A percentile compares a stretch with the other conserved stretches of the same genome.
These are phyloP conservation scores for Fusarium sp. DNA, from an alignment of 2,329 filamentous ascomycete species.

Conservation along the genomic window DNA sequence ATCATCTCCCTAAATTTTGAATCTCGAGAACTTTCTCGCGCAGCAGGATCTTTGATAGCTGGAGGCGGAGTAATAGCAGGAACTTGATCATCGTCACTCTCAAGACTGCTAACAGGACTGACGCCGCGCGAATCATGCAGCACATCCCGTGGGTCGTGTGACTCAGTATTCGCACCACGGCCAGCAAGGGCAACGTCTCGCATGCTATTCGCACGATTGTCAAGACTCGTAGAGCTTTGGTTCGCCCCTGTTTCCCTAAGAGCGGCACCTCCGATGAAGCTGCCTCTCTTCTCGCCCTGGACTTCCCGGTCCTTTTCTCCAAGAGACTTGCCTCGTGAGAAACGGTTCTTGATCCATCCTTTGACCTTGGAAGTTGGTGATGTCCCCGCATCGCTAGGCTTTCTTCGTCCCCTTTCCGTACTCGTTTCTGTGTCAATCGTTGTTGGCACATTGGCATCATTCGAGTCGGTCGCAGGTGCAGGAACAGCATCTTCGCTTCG, in stretches of 20 bases:
- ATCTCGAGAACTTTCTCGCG: slow-evolving; percentile 63
- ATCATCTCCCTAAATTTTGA: slow-evolving; percentile 74
- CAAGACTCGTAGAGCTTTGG: slow-evolving; percentile 62
- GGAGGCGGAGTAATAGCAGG: slow-evolving; percentile 57
- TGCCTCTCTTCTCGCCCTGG: slow-evolving; percentile 55
- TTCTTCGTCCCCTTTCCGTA: slow-evolving; percentile 36
- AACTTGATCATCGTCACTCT: slow-evolving; percentile 33
- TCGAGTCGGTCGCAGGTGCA: slow-evolving; percentile 11
- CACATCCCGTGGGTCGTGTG: slow-evolving; percentile 37
- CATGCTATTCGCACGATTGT: slow-evolving; percentile 60
- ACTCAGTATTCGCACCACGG: slow-evolving; percentile 47
- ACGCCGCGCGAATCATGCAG: slow-evolving; percentile 55
- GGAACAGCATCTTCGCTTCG: slow-evolving; percentile 27
- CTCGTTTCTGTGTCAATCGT: slow-evolving; percentile 37
- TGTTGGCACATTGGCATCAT: slow-evolving; percentile 11
- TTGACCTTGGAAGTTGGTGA: slow-evolving; percentile 63
- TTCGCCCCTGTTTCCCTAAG: slow-evolving; percentile 61
- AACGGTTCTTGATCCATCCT: slow-evolving; percentile 70
- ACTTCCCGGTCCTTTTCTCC: slow-evolving; percentile 59
- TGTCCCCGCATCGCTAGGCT: slow-evolving; percentile 42
- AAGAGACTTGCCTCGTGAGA: slow-evolving; percentile 61
- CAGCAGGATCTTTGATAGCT: slow-evolving; percentile 53
- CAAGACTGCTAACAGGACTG: slow-evolving; percentile 57
- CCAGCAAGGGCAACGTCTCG: slow-evolving; percentile 65
- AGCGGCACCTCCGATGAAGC: slow-evolving; percentile 68